Base-by-base conservation (phyloP, 108 stramenopile genomes). In the Stephanodiscus triporus region DNA sequence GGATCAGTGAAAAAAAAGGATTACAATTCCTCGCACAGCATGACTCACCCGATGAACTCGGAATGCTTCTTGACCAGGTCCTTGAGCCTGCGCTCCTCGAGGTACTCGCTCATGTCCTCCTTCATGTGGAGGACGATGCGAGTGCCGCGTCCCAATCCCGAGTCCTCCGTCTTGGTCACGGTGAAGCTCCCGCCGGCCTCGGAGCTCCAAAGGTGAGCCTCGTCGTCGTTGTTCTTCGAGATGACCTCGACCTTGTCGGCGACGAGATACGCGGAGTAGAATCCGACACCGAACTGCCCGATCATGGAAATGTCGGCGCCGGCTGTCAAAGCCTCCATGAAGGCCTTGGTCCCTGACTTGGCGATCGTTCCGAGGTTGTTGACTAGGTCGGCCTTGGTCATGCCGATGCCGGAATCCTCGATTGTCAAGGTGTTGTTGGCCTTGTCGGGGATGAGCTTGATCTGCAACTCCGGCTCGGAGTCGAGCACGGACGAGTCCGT, bases 281-380 rank as follows among this genome's bases (percentile, higher is more conserved):
- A 99, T 75, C 99, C 99, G 42, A 99, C 99, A 70, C 99, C 99
- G 87, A 99, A 99, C 85, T 99, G 99, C 48, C 99, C 99, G 85
- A 99, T 99, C 98, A 99, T 99, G 82, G 92, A 94, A 78, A 99
- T 99, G 66, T 99, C 99, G 17, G 99, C 99, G 32, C 99, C 99
- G 67, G 98, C 98, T 45, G 91, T 83, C 40, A 99, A 89, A 22
- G 98, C 99, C 92, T 99, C 99, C 99, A 99, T 99, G 85, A 99
- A 99, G 20, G 96, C 95, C 94, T 99, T 99, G 81, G 99, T 99
- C 62, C 99, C 99, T 10, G 98, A 98, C 91, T 99, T 99, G 89
- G 99, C 99, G 80, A 99, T 99, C 78, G 99, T 99, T 29, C 99
- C 99, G 47, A 99, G 92, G 78, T 99, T 99, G 92, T 99, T 99